Base-by-base conservation (phyloP, 23 red algal species). In the Gracilaria gracilis region DNA sequence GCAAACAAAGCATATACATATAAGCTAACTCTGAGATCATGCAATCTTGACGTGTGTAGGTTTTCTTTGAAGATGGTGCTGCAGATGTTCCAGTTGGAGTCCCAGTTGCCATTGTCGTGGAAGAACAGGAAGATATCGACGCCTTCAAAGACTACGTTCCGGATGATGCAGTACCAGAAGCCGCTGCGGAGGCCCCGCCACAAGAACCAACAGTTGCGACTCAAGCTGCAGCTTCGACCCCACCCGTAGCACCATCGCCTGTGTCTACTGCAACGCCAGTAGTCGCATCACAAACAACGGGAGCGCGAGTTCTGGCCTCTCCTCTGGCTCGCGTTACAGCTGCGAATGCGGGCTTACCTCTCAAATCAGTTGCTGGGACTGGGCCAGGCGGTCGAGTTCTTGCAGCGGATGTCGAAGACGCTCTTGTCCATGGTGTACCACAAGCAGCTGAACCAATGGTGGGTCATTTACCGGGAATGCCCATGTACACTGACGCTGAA, bases 101-200 rank as follows among this genome's bases (percentile, higher is more conserved):
- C 1, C 86, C 87, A 21, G 81, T 99, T 35, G 94, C 91, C 8
- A 86, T 99, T 69, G 58, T 91, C 47, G 97, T 95, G 0, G 97
- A 99, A 69, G 97, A 99, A 44, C 91, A 93, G 32, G 93, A 86
- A 28, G 61, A 95, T 25, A 82, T 96, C 38, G 25, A 77, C 15
- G 97, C 97, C 23, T 96, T 99, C 62, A 88, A 83, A 23, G 89
- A 91, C 77, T 88, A 89, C 35, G 85, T 95, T 54, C 91, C 90
- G 0, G 57, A 80, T 54, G 73, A 83, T 23, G 21, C 81, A 11
- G 40, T 64, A 13, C 3, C 36, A 48, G 82, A 67, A 32, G 57
- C 31, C 48, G 42, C 65, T 27, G 23, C 65, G 8, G 32, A 71
- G 38, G 9, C 65, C 13, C 46, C 69, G 38, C 54, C 57, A 62